Evolutionary conservation across 2,329 filamentous ascomycete genomes (phyloP).

Genomic region (Venturia aucupariae): DNA sequence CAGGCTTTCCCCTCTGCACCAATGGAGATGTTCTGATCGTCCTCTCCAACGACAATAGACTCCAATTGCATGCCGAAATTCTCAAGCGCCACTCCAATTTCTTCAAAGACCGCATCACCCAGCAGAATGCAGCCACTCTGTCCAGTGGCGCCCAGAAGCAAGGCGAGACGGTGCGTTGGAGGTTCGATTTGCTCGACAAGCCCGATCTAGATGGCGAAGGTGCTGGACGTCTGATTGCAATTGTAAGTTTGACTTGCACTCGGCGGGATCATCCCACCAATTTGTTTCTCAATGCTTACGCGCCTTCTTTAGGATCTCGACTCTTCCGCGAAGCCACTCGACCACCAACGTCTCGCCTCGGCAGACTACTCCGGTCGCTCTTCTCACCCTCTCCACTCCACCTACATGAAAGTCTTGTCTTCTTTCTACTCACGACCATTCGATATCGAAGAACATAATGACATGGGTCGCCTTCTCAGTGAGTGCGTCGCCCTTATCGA

Average conservation of each 20-base stretch:
- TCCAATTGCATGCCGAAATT: constrained; percentile 28
- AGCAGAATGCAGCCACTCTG: constrained; percentile 23
- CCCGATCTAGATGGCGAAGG: constrained; percentile 19
- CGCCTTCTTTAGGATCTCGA: neutral
- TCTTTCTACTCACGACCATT: constrained; percentile 8
- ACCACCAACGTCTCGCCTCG: neutral
- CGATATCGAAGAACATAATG: neutral
- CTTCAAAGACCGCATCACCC: constrained; percentile 25
- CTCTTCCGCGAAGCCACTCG: neutral
- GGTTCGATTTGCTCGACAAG: constrained; percentile 24
- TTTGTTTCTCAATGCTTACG: constrained; percentile 20
- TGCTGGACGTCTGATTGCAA: constrained; percentile 21
- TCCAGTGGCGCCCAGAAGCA: constrained; percentile 20
- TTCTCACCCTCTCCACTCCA: neutral
- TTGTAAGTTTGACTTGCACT: constrained; percentile 22
- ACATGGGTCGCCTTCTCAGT: constrained; percentile 30
- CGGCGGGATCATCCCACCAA: constrained; percentile 20
- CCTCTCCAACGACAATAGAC: constrained; percentile 23
- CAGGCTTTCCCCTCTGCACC: constrained; percentile 2
- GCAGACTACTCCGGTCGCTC: constrained; percentile 4
- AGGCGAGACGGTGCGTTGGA: constrained; percentile 24
- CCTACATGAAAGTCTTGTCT: constrained; percentile 1
- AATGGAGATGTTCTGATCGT: constrained; percentile 28
- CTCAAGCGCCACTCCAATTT: constrained; percentile 23
- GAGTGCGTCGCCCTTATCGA: constrained; percentile 34